Evolutionary conservation across 2,329 filamentous ascomycete genomes (phyloP).

Genomic region (Fonsecaea nubica): DNA sequence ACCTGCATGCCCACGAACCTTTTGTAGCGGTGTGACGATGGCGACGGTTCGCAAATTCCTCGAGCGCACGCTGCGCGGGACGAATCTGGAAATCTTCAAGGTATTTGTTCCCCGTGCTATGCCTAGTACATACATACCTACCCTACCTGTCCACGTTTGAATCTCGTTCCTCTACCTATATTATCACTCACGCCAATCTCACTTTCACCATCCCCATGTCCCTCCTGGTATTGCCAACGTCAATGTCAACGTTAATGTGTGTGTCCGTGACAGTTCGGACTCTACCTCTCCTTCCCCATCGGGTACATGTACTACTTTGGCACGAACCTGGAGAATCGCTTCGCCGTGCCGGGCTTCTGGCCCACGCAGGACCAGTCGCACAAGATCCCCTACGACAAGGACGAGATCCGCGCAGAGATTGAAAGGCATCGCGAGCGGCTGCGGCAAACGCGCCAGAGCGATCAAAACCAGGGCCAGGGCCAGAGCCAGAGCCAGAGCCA

Average conservation of each 20-base stretch:
- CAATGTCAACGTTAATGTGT: too few relatives aligned
- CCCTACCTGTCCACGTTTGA: too few relatives aligned
- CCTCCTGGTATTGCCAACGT: too few relatives aligned
- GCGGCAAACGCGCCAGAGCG: background rate
- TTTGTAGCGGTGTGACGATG: background rate
- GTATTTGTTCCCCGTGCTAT: conserved; percentile 55
- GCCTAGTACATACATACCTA: too few relatives aligned
- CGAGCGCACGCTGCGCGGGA: conserved; percentile 70
- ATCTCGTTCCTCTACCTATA: too few relatives aligned
- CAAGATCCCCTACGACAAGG: conserved; percentile 59
- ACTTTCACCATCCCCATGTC: background rate
- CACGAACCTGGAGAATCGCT: conserved; percentile 93
- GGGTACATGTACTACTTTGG: conserved; percentile 99
- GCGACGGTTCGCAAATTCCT: conserved; percentile 46
- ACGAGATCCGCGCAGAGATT: conserved; percentile 76
- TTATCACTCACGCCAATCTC: too few relatives aligned
- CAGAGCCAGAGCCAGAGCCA: background rate
- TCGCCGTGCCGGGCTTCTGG: conserved; percentile 92
- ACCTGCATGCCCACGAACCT: background rate
- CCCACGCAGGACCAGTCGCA: conserved; percentile 68
- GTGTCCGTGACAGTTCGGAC: conserved; percentile 75
- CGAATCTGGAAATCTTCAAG: conserved; percentile 95
- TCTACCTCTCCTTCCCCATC: conserved; percentile 99
- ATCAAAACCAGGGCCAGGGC: background rate
- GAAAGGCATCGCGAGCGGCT: conserved; percentile 42